These are phyloP conservation scores for Trichoderma citrinoviride DNA, from an alignment of 2,329 filamentous ascomycete species.

Conservation along the genomic window DNA sequence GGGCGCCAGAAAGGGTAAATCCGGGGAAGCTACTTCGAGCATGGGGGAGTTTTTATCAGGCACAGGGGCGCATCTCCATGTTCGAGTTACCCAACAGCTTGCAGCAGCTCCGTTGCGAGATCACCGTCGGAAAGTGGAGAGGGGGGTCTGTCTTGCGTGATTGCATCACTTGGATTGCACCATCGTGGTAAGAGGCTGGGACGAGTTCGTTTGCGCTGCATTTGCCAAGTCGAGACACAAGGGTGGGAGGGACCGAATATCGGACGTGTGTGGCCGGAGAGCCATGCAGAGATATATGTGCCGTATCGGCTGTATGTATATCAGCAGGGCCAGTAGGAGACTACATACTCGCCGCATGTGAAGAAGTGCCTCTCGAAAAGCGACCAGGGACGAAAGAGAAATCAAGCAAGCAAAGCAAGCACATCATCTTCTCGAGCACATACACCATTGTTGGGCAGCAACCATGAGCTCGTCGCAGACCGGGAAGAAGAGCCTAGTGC, in stretches of 20 bases:
- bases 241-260: neutral
- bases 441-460: constrained; percentile 11
- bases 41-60: neutral
- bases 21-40: neutral
- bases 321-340: neutral
- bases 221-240: neutral
- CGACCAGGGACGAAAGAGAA: neutral
- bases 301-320: neutral
- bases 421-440: constrained; percentile 12
- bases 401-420: neutral
- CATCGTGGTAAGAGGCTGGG: neutral
- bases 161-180: constrained; percentile 15
- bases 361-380: constrained; percentile 3
- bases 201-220: neutral
- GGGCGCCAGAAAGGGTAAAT: constrained; percentile 15
- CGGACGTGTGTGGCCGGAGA: constrained; percentile 5
- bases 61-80: neutral
- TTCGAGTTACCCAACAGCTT: constrained; percentile 5
- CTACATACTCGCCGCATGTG: neutral
- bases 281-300: constrained; percentile 4
- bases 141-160: constrained; percentile 13
- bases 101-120: constrained; percentile 3
- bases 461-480: constrained; percentile 13
- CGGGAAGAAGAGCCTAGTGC: constrained; percentile 40
- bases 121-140: neutral